These are phyloP conservation scores for Cystobasidium pallidum DNA, from an alignment of 1,284 basidiomycete species.

Conservation along the genomic window DNA sequence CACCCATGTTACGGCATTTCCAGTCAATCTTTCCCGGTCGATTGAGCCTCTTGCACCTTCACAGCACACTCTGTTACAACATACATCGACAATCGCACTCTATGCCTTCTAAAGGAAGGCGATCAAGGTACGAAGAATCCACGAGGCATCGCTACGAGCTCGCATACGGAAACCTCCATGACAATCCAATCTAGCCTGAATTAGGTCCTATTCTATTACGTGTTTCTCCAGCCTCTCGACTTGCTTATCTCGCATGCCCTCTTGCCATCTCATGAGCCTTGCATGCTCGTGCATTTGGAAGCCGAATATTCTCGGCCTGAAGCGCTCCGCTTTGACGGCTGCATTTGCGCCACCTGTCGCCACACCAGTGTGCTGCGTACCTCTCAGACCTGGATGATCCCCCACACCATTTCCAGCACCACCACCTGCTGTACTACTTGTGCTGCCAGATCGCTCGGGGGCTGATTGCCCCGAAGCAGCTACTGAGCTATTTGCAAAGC, in stretches of 20 bases:
- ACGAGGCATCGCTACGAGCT: neutral
- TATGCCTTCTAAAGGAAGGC: neutral
- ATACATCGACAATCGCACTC: no score
- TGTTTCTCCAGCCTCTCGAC: slow-evolving; percentile 38
- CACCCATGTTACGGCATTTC: no score
- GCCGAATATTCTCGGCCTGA: slow-evolving; percentile 87
- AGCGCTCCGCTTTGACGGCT: slow-evolving; percentile 83
- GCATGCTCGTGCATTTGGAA: slow-evolving; percentile 92
- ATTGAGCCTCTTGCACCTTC: no score
- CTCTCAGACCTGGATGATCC: slow-evolving; percentile 54
- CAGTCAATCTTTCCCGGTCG: no score
- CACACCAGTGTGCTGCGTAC: slow-evolving; percentile 67
- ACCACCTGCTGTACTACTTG: slow-evolving; percentile 33
- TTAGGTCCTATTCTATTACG: slow-evolving; percentile 26
- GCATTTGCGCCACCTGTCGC: slow-evolving; percentile 57
- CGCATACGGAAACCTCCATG: neutral
- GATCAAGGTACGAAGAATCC: neutral
- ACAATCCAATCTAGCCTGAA: neutral
- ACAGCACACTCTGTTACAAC: neutral
- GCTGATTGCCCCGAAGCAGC: slow-evolving; percentile 15
- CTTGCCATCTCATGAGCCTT: slow-evolving; percentile 90
- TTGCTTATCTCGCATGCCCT: slow-evolving; percentile 55
- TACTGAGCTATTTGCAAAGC: slow-evolving; percentile 34
- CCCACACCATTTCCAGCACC: slow-evolving; percentile 23
- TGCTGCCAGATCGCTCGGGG: slow-evolving; percentile 49